Base-by-base conservation (phyloP, 768 basidiomycete genomes). In the Coprinellus aureogranulatus region DNA sequence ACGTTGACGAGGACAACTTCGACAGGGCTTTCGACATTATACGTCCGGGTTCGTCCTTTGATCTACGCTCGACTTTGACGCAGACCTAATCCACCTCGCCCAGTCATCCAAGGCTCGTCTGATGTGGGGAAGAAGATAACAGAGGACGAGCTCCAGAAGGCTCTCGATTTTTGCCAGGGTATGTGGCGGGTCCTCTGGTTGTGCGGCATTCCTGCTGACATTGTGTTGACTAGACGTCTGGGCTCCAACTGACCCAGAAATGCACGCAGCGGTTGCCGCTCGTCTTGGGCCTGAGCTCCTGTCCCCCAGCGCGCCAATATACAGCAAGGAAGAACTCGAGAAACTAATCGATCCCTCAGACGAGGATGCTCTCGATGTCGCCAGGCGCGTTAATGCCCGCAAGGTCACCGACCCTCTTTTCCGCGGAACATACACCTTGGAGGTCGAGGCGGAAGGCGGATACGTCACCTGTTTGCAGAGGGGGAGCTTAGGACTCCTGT, bases 1-100 rank as follows among this genome's bases (percentile, higher is more conserved):
- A 80, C 53, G 65, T 79, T 30, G 72, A 78, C 34, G 77, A 78
- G 57, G 75, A 77, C 61, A 80, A 76, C 64, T 81, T 77, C 56
- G 80, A 81, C 64, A 67, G 73, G 37, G 78, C 79, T 2, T 81
- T 81, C 61, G 70, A 73, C 23, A 69, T 74, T 62, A 68, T 81
- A 53, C 66, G 76, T 70, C 59, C 63, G 10, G 70, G 77, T 76
- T 53, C 16, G 68, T 26, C 9, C 22, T 39, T 14, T 26, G 9
- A 6, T 12, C 31, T 8, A 51, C 37, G 14, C 42, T 37, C 26
- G 39, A 37, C 40, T 23, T 37, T 27, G 22, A 48, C 20, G 23
- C 31, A 8, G 30, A 34, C 20, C 14, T 44, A 5, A 30, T 14
- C n/a, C 1, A 42, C 5, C 22, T 40, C n/a, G 27, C 4, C 18